A percentile compares a stretch with the other conserved stretches of the same genome.
Conservation (phyloP, 208 protist species). For the Wallacemonas rigidus region DNA sequence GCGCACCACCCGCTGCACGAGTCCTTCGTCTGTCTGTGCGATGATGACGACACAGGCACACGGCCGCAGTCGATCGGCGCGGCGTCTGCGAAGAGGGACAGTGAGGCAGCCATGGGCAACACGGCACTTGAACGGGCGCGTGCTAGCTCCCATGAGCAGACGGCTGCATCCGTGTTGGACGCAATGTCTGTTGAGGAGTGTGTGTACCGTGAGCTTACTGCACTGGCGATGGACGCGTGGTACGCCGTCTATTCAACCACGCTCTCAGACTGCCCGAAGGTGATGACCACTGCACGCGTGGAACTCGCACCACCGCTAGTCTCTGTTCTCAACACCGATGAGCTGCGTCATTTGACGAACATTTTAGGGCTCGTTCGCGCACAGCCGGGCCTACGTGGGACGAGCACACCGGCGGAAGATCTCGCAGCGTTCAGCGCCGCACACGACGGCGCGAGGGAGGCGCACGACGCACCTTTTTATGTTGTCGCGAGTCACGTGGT, state of each 20-base stretch:
- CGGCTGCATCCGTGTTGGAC: slow-evolving; percentile 12
- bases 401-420: slow-evolving; percentile 2
- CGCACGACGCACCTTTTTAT: slow-evolving; percentile 27
- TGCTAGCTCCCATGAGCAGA: neutral
- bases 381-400: neutral
- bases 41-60: slow-evolving; percentile 16
- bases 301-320: slow-evolving; percentile 69
- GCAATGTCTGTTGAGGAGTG: slow-evolving; percentile 22
- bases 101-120: neutral
- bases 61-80: slow-evolving; percentile 16
- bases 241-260: slow-evolving; percentile 82
- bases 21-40: slow-evolving; percentile 40
- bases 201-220: slow-evolving; percentile 66
- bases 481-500: slow-evolving; percentile 47
- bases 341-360: slow-evolving; percentile 56
- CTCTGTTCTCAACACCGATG: slow-evolving; percentile 39
- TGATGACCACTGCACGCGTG: slow-evolving; percentile 65
- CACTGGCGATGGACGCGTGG: slow-evolving; percentile 85
- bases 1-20: slow-evolving; percentile 60
- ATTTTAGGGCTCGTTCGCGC: slow-evolving; percentile 53
- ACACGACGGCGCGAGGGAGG: neutral
- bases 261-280: slow-evolving; percentile 53
- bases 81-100: neutral
- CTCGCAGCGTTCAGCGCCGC: neutral
- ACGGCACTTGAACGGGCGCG: neutral